These are phyloP conservation scores for Camellia granthamiana DNA, from an alignment of 148 eudicot genomes.

Conservation along the genomic window DNA sequence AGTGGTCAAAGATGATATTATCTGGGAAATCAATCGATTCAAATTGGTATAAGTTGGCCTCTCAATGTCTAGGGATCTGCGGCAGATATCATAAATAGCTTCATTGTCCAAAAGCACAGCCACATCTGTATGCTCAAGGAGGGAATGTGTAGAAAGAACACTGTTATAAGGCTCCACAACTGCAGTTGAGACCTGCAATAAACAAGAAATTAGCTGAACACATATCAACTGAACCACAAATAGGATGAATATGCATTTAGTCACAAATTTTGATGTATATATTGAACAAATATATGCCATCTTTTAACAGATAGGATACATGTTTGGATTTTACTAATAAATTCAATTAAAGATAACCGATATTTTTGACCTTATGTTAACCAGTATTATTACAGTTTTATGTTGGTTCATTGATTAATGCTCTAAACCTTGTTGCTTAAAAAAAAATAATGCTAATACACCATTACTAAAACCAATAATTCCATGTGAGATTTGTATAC, in stretches of 20 bases:
- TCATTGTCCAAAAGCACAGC: constrained; percentile 62
- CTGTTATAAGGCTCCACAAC: constrained; percentile 74
- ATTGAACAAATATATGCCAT: neutral
- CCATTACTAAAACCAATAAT: neutral
- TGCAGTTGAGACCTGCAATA: constrained; percentile 64
- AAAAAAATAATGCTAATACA: neutral
- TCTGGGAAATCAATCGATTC: constrained; percentile 59
- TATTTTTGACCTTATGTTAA: neutral
- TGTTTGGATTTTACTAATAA: neutral
- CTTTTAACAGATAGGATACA: neutral
- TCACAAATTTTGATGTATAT: neutral
- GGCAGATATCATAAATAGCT: constrained; percentile 64
- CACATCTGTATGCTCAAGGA: constrained; percentile 63
- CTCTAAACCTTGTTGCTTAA: neutral
- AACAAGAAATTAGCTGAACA: neutral
- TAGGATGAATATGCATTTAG: neutral
- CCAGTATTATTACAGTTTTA: neutral
- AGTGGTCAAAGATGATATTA: constrained; percentile 60
- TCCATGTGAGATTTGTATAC: neutral
- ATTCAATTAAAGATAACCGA: neutral
- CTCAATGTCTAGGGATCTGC: constrained; percentile 57
- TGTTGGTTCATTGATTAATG: neutral
- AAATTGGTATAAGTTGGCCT: constrained; percentile 59
- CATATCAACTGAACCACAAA: neutral
- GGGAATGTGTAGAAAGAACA: constrained; percentile 64